These are phyloP conservation scores for barley (Hordeum vulgare) DNA, from an alignment of 176 grass and related monocot species.

Conservation along the genomic window DNA sequence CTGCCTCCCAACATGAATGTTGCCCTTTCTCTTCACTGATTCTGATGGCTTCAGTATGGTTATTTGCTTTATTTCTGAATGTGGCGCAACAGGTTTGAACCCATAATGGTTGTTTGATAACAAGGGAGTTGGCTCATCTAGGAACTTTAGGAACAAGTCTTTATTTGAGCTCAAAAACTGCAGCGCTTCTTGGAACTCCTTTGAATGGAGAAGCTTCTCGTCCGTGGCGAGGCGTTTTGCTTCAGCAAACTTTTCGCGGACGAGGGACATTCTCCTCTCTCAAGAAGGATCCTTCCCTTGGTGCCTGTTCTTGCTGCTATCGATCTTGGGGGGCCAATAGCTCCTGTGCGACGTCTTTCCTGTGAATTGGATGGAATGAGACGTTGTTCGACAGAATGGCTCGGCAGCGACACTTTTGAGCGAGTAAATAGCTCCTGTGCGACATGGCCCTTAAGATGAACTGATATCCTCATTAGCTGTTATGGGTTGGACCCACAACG, in stretches of 20 bases:
- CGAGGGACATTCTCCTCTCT: conserved; percentile 81
- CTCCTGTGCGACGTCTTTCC: no score
- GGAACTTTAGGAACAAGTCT: conserved; percentile 89
- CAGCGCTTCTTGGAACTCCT: conserved; percentile 86
- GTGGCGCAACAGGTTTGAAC: conserved; percentile 19
- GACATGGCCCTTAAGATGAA: no score
- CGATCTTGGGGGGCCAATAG: no score
- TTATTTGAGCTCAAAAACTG: conserved; percentile 93
- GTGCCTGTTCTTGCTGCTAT: conserved; percentile 20
- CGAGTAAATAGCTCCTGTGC: no score
- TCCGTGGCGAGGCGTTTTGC: conserved; percentile 75
- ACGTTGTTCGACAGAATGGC: no score
- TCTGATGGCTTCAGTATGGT: conserved; percentile 86
- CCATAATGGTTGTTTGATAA: conserved; percentile 49
- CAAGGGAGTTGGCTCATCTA: conserved; percentile 68
- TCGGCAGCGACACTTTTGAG: no score
- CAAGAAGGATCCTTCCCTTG: conserved; percentile 38
- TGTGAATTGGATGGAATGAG: no score
- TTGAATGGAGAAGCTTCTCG: conserved; percentile 81
- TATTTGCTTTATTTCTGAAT: conserved; percentile 72
- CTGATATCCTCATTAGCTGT: no score
- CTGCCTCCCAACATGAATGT: conserved; percentile 27
- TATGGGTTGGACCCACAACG: no score
- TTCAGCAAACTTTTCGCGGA: conserved; percentile 79
- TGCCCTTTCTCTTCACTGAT: conserved; percentile 40